Percentiles rank a stretch among this genome's conserved stretches.
Evolutionary conservation across 768 basidiomycete genomes (phyloP).

Genomic region (Trametes cinnabarina): DNA sequence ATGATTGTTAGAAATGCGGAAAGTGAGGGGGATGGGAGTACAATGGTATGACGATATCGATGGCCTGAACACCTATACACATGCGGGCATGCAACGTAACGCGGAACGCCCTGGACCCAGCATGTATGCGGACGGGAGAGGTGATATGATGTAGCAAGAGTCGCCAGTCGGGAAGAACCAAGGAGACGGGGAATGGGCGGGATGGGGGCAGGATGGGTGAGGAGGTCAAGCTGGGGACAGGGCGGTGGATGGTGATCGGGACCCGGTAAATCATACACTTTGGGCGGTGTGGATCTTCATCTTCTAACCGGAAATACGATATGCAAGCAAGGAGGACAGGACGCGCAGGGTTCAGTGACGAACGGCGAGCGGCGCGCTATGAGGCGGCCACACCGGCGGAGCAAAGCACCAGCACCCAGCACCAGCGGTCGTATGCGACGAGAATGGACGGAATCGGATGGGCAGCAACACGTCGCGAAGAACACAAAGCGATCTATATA

Average conservation of each 20-base stretch:
- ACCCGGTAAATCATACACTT: background rate
- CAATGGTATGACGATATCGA: background rate
- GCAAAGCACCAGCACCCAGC: background rate
- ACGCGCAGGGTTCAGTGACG: background rate
- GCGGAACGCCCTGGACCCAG: background rate
- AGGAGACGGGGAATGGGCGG: background rate
- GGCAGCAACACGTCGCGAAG: background rate
- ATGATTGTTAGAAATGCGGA: background rate
- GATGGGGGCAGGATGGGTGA: background rate
- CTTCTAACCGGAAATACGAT: conserved; percentile 11
- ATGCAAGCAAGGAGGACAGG: background rate
- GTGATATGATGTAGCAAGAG: conserved; percentile 1
- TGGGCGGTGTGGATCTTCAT: conserved; percentile 2
- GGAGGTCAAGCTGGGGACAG: background rate
- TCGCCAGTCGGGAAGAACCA: background rate
- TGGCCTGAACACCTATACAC: conserved; percentile 6
- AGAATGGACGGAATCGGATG: background rate
- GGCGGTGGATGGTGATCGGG: no score
- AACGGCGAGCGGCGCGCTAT: background rate
- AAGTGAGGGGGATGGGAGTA: background rate
- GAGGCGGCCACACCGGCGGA: background rate
- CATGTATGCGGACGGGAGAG: background rate
- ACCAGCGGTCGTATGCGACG: background rate
- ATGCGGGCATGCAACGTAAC: conserved; percentile 1
- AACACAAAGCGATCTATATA: background rate